Evolutionary conservation across 768 basidiomycete genomes (phyloP).

Genomic region (Gautieria morchelliformis): DNA sequence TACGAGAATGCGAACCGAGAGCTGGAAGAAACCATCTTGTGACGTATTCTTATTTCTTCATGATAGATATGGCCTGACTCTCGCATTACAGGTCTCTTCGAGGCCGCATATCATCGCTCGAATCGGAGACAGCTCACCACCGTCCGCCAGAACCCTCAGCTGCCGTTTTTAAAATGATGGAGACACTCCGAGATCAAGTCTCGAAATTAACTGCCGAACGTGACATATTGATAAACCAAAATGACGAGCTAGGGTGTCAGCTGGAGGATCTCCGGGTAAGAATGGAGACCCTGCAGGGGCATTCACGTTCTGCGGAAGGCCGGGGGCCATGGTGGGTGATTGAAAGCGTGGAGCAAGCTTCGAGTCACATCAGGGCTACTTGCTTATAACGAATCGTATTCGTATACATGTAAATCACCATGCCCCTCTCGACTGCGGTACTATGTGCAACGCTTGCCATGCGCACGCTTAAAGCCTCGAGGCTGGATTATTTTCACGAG

Average conservation of each 20-base stretch:
- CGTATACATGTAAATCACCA: neutral
- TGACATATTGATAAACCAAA: conserved; percentile 48
- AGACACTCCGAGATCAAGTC: neutral
- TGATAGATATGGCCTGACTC: neutral
- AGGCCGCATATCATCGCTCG: conserved; percentile 54
- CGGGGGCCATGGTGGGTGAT: neutral
- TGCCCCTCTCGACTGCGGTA: neutral
- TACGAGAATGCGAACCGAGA: conserved; percentile 42
- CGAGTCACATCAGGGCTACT: neutral
- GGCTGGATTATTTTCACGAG: no score
- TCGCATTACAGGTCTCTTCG: neutral
- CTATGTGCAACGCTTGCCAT: no score
- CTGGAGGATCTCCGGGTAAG: conserved; percentile 61
- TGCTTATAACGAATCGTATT: neutral
- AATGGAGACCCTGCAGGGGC: conserved; percentile 34
- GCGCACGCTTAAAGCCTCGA: no score
- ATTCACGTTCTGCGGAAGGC: neutral
- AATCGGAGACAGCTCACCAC: conserved; percentile 42
- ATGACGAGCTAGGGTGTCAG: conserved; percentile 42
- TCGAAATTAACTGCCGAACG: conserved; percentile 24
- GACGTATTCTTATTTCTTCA: conserved; percentile 13
- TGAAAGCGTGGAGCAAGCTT: neutral
- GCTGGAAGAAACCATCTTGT: conserved; percentile 55
- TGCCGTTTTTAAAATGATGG: neutral
- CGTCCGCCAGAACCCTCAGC: conserved; percentile 33